Conservation (phyloP, 2,329 filamentous ascomycete genomes). For the Alternaria dauci region DNA sequence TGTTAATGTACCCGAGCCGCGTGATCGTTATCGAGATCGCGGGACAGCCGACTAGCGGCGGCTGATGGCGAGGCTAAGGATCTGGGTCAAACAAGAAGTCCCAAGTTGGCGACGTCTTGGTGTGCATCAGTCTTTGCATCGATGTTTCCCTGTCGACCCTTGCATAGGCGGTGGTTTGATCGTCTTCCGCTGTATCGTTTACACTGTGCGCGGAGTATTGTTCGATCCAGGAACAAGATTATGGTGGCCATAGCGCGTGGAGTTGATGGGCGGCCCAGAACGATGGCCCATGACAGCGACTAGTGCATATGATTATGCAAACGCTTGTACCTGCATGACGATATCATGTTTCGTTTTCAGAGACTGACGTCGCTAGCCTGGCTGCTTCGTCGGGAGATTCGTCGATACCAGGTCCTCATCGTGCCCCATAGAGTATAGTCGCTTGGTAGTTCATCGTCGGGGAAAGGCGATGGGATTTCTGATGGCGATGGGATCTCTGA, state of each 20-base stretch:
- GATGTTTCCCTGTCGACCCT: slow-evolving; percentile 1
- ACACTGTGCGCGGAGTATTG: slow-evolving; percentile 56
- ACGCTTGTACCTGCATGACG: slow-evolving; percentile 20
- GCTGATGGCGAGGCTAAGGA: not conserved
- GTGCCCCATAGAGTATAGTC: slow-evolving; percentile 3
- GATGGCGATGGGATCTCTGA: not conserved
- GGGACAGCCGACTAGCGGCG: slow-evolving; percentile 1
- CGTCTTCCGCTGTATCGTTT: slow-evolving; percentile 33
- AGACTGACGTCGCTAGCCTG: slow-evolving; percentile 5
- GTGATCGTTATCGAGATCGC: not conserved
- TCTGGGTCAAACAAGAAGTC: not conserved
- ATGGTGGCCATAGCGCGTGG: slow-evolving; percentile 59
- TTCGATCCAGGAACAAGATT: slow-evolving; percentile 61
- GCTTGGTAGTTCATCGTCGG: slow-evolving; percentile 4
- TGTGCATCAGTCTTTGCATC: not conserved
- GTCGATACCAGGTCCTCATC: slow-evolving; percentile 15
- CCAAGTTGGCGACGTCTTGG: not conserved
- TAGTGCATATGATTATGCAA: slow-evolving; percentile 9
- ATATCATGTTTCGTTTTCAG: slow-evolving; percentile 11
- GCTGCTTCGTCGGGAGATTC: slow-evolving; percentile 10
- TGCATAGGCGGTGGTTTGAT: too few species aligned
- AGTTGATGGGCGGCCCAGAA: slow-evolving; percentile 56
- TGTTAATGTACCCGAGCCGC: not conserved
- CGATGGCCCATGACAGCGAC: slow-evolving; percentile 22
- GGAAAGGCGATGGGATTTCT: not conserved